Evolutionary conservation across 352 stramenopile species (phyloP).

Genomic region (Phytophthora sp.): DNA sequence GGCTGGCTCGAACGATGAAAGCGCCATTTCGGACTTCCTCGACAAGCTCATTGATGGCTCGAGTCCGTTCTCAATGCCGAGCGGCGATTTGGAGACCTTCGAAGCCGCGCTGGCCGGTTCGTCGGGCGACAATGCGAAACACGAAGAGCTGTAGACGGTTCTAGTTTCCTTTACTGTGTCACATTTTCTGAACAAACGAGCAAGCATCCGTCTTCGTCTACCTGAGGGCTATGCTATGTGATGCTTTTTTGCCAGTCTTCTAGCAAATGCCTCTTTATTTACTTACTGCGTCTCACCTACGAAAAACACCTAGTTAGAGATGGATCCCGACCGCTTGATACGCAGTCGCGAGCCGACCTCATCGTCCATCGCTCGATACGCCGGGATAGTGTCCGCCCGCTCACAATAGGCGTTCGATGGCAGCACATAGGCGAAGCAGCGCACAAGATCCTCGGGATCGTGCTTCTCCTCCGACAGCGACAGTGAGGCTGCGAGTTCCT

Average conservation of each 20-base stretch:
- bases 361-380: slow-evolving; percentile 76
- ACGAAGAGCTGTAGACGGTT: slow-evolving; percentile 39
- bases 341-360: slow-evolving; percentile 77
- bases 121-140: slow-evolving; percentile 17
- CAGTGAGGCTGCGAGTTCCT: slow-evolving; percentile 66
- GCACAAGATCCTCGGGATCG: slow-evolving; percentile 72
- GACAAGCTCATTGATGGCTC: slow-evolving; percentile 74
- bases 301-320: slow-evolving; percentile 44
- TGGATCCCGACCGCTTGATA: slow-evolving; percentile 61
- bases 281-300: slow-evolving; percentile 20
- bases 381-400: slow-evolving; percentile 74
- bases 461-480: slow-evolving; percentile 60
- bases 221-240: background rate
- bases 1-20: slow-evolving; percentile 35
- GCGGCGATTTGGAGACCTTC: slow-evolving; percentile 31
- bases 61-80: slow-evolving; percentile 46
- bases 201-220: background rate
- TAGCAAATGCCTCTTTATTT: slow-evolving; percentile 31
- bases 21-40: slow-evolving; percentile 50
- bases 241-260: slow-evolving; percentile 5
- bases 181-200: slow-evolving; percentile 8
- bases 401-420: slow-evolving; percentile 81
- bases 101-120: slow-evolving; percentile 27
- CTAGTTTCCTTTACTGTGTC: slow-evolving; percentile 2
- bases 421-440: slow-evolving; percentile 78